Conservation (phyloP, 2,329 filamentous ascomycete genomes). For the Dryadomyces sulphureus region DNA sequence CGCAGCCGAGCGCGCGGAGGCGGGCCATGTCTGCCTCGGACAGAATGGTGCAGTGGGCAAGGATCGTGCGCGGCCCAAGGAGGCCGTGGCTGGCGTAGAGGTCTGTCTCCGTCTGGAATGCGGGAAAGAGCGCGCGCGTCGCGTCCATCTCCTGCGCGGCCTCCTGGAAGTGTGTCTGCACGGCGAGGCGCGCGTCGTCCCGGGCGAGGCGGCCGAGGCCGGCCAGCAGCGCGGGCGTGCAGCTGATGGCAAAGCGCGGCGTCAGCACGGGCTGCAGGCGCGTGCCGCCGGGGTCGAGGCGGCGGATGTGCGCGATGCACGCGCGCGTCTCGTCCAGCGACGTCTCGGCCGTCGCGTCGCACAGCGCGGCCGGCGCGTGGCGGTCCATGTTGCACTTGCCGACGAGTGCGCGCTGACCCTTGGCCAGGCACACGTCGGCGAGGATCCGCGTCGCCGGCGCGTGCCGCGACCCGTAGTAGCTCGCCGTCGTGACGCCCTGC, state of each 20-base stretch:
- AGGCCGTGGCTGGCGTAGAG: constrained; percentile 42
- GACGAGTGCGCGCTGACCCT: constrained; percentile 43
- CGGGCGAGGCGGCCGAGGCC: constrained; percentile 39
- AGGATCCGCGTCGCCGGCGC: constrained; percentile 40
- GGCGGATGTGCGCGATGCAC: constrained; percentile 31
- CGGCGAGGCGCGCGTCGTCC: constrained; percentile 30
- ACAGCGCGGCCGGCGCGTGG: constrained; percentile 35
- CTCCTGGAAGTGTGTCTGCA: constrained; percentile 57
- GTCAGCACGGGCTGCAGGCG: constrained; percentile 37
- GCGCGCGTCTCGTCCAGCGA: constrained; percentile 33
- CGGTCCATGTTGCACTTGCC: constrained; percentile 50
- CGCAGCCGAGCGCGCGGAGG: constrained; percentile 33
- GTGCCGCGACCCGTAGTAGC: constrained; percentile 44
- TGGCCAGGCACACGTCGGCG: constrained; percentile 34
- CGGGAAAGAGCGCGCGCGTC: constrained; percentile 39
- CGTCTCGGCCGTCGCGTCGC: constrained; percentile 18
- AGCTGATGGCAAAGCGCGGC: constrained; percentile 47
- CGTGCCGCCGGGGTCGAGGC: constrained; percentile 25
- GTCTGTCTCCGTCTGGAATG: constrained; percentile 40
- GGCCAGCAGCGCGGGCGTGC: constrained; percentile 34
- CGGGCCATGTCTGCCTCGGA: constrained; percentile 36
- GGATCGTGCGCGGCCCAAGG: constrained; percentile 38
- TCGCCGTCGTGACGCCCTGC: constrained; percentile 47
- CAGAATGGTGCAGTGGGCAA: constrained; percentile 54
- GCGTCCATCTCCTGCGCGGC: constrained; percentile 43